Evolutionary conservation across 2,329 filamentous ascomycete species (phyloP), one percentile per base, ranked within the genome.

Genomic region (Phialocephala sp.): DNA sequence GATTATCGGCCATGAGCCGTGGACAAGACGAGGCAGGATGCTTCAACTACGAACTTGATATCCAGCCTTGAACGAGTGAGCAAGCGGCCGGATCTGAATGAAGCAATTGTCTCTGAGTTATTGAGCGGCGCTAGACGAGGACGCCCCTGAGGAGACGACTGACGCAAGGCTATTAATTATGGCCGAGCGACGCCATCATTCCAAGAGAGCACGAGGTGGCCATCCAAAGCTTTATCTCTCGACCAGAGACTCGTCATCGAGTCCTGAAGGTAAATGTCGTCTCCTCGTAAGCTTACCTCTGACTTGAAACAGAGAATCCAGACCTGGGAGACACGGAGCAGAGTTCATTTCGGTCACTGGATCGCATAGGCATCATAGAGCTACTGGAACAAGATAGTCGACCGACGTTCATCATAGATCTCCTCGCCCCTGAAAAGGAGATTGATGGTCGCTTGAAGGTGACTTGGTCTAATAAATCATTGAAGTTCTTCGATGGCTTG

Each of bases 361-460:
- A 35, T 24, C 50, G 50, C 24, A 69, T 73, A 20, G 66, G 68
- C 24, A 68, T 73, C 37, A 67, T 60, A 20, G 71, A 73, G 43
- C 50, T 72, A 27, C 63, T 73, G 8, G 70, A 73, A 32, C 61
- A 68, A 36, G 69, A 73, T 37, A 70, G 64, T 52, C 64, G 71
- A 27, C 70, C 69, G 41, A 71, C 70, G 9, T 73, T 72, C 54
- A 66, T 73, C 56, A 45, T 73, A 24, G 71, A 73, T 35, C 61
- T 73, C 11, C 60, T 64, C 4, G 59, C 67, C 36, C 59, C 64
- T 0, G 60, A 70, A 20, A 64, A 58, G 43, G 45, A 63, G 15
- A 37, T 61, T 18, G 63, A 66, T 32, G 56, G 66, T 22, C 56
- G 68, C 18, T 57, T 68, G 55, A 70, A 67, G 39, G 66, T 69